A percentile compares a stretch with the other conserved stretches of the same genome.
These are phyloP conservation scores for Tolypocladium nubicola DNA, from an alignment of 2,329 filamentous ascomycete genomes.

Conservation along the genomic window DNA sequence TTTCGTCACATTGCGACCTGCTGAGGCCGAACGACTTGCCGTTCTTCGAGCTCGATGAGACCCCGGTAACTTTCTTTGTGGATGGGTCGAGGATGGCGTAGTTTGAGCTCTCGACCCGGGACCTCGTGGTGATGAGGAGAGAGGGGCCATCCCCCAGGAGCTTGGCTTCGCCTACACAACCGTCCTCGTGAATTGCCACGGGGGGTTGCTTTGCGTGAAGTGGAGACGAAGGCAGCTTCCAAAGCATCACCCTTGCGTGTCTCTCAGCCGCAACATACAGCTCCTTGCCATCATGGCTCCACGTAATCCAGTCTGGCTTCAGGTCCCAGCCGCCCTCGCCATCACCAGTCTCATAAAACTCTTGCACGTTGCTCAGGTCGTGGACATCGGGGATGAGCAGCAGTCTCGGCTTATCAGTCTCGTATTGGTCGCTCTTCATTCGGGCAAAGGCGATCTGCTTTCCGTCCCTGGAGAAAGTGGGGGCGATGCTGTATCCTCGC, in stretches of 20 bases:
- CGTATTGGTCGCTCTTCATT: slow-evolving; percentile 69
- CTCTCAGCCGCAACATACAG: slow-evolving; percentile 69
- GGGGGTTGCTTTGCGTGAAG: slow-evolving; percentile 37
- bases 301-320: slow-evolving; percentile 44
- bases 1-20: slow-evolving; percentile 50
- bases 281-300: slow-evolving; percentile 47
- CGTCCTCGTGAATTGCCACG: slow-evolving; percentile 37
- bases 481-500: slow-evolving; percentile 53
- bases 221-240: slow-evolving; percentile 47
- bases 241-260: slow-evolving; percentile 50
- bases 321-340: slow-evolving; percentile 53
- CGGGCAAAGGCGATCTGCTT: slow-evolving; percentile 63
- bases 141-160: slow-evolving; percentile 35
- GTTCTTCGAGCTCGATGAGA: slow-evolving; percentile 56
- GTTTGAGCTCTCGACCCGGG: slow-evolving; percentile 60
- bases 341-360: slow-evolving; percentile 51
- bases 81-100: slow-evolving; percentile 50
- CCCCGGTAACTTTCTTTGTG: slow-evolving; percentile 22
- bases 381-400: slow-evolving; percentile 52
- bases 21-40: slow-evolving; percentile 59
- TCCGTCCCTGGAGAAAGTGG: slow-evolving; percentile 66
- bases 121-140: slow-evolving; percentile 58
- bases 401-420: slow-evolving; percentile 61
- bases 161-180: slow-evolving; percentile 42
- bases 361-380: slow-evolving; percentile 46